These are phyloP conservation scores for Multifurca ochricompacta DNA, from an alignment of 768 basidiomycete genomes.

Conservation along the genomic window DNA sequence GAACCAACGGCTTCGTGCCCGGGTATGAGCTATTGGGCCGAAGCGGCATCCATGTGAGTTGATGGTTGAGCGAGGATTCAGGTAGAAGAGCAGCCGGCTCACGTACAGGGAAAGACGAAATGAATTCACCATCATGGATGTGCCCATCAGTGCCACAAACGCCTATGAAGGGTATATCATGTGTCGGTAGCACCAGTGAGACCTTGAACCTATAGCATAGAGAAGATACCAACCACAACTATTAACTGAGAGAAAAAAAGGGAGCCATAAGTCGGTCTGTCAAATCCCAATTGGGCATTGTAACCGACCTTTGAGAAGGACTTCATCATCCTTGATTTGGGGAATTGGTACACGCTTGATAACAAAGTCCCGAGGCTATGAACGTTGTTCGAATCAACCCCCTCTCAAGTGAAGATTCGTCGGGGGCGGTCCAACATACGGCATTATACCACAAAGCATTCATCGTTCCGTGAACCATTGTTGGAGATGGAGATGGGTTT, in stretches of 20 bases:
- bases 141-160: constrained; percentile 67
- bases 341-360: constrained; percentile 65
- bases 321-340: constrained; percentile 55
- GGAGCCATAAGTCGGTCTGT: not conserved
- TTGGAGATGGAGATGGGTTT: too few species aligned
- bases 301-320: constrained; percentile 59
- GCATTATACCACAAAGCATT: constrained; percentile 66
- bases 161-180: constrained; percentile 28
- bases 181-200: not conserved
- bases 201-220: not conserved
- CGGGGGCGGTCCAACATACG: constrained; percentile 30
- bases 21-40: constrained; percentile 49
- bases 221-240: constrained; percentile 23
- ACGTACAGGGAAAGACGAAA: constrained; percentile 59
- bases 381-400: constrained; percentile 13
- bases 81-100: not conserved
- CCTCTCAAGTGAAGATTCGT: not conserved
- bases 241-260: constrained; percentile 19
- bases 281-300: not conserved
- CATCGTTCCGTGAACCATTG: constrained; percentile 63
- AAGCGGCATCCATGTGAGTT: not conserved
- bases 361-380: constrained; percentile 57
- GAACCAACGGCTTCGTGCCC: constrained; percentile 71
- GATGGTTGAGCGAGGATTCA: not conserved
- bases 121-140: constrained; percentile 59